These are phyloP conservation scores for Nidularia sp. DNA, from an alignment of 768 basidiomycete species.

Conservation along the genomic window DNA sequence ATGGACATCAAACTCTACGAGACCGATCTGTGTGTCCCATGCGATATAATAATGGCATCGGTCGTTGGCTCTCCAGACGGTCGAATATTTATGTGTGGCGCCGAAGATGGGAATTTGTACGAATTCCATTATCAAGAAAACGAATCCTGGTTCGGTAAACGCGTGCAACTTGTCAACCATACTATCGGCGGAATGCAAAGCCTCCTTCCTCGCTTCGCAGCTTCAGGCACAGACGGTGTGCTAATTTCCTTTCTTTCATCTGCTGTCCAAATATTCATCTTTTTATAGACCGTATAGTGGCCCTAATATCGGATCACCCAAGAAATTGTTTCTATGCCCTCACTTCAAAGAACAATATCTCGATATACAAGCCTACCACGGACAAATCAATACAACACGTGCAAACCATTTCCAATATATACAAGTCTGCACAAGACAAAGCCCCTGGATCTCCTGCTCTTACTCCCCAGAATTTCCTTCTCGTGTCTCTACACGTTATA, in stretches of 20 bases:
- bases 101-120: slow-evolving; percentile 84
- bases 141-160: slow-evolving; percentile 90
- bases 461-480: slow-evolving; percentile 63
- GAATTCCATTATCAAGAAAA: slow-evolving; percentile 89
- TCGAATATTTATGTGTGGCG: slow-evolving; percentile 87
- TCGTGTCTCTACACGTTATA: slow-evolving; percentile 69
- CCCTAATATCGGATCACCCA: slow-evolving; percentile 60
- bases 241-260: neutral
- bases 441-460: slow-evolving; percentile 74
- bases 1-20: slow-evolving; percentile 87
- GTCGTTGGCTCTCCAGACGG: slow-evolving; percentile 78
- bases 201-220: slow-evolving; percentile 71
- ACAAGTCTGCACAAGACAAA: slow-evolving; percentile 77
- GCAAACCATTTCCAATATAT: slow-evolving; percentile 73
- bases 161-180: slow-evolving; percentile 82
- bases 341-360: slow-evolving; percentile 59
- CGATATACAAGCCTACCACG: slow-evolving; percentile 58
- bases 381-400: slow-evolving; percentile 67
- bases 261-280: slow-evolving; percentile 6
- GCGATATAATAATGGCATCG: slow-evolving; percentile 83
- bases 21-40: slow-evolving; percentile 76
- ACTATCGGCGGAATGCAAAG: slow-evolving; percentile 77
- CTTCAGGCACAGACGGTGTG: slow-evolving; percentile 63
- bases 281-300: slow-evolving; percentile 63
- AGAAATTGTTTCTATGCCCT: slow-evolving; percentile 80